A percentile compares a stretch with the other conserved stretches of the same genome.
phyloP scores from a whole-genome alignment of 108 stramenopile genomes.

The Aurantiochytrium sp. region DNA sequence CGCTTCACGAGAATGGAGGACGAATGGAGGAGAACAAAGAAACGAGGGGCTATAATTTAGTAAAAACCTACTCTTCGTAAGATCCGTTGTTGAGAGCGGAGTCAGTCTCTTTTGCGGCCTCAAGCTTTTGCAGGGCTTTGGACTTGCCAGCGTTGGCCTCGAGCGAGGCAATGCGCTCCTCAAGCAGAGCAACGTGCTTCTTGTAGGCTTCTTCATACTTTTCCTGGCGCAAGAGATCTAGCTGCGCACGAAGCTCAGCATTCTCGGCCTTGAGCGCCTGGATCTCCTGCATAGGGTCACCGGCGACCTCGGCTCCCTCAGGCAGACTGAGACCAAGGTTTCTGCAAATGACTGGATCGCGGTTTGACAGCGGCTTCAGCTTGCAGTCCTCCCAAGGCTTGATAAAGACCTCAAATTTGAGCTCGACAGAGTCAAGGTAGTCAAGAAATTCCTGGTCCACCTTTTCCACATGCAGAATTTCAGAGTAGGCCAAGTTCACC shows the following conservation, averaged over 20 bases:
- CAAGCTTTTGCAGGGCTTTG: not conserved
- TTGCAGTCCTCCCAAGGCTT: slow-evolving; percentile 14
- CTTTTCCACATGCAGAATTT: slow-evolving; percentile 16
- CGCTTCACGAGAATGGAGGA: too few relatives aligned
- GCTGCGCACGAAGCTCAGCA: not conserved
- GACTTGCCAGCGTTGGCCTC: not conserved
- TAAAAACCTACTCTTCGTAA: too few relatives aligned
- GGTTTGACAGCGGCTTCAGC: not conserved
- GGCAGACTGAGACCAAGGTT: not conserved
- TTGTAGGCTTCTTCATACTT: slow-evolving; percentile 18
- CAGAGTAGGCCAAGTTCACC: slow-evolving; percentile 23
- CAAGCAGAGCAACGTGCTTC: not conserved
- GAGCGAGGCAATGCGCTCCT: not conserved
- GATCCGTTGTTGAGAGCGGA: not conserved
- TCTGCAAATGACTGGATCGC: not conserved
- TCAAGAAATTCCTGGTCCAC: slow-evolving; percentile 36
- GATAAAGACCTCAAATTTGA: slow-evolving; percentile 18
- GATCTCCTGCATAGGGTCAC: not conserved
- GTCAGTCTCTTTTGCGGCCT: not conserved
- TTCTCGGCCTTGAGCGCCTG: not conserved
- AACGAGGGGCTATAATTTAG: too few relatives aligned
- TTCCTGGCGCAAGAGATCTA: slow-evolving; percentile 8
- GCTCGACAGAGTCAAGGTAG: not conserved
- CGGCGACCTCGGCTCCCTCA: not conserved
- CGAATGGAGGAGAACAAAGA: too few relatives aligned